A percentile compares a stretch with the other conserved stretches of the same genome.
Conservation (phyloP, 352 stramenopile genomes). For the Hyaloperonospora arabidopsidis region DNA sequence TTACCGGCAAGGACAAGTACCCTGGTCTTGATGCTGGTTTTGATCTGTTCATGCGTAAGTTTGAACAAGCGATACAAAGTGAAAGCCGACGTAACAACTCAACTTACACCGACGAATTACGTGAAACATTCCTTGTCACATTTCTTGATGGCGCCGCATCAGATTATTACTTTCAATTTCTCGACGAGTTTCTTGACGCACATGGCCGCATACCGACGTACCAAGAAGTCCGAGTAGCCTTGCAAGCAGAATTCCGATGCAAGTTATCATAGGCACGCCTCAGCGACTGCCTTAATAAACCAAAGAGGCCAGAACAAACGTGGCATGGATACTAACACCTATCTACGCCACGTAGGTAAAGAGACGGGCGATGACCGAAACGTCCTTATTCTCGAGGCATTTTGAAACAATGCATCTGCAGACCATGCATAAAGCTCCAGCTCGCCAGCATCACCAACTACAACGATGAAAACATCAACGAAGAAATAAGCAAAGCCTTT, state of each 20-base stretch:
- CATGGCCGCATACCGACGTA: too few relatives aligned
- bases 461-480: too few relatives aligned
- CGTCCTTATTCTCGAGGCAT: not conserved
- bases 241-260: not conserved
- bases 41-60: not conserved
- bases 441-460: not conserved
- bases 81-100: too few relatives aligned
- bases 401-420: not conserved
- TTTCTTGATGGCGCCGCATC: too few relatives aligned
- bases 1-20: not conserved
- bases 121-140: too few relatives aligned
- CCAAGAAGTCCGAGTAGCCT: not conserved
- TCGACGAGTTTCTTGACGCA: too few relatives aligned
- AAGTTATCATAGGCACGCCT: not conserved
- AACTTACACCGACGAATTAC: too few relatives aligned
- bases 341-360: too few relatives aligned
- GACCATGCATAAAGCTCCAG: not conserved
- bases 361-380: too few relatives aligned
- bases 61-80: too few relatives aligned
- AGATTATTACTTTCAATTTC: too few relatives aligned
- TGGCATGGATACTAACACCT: not conserved
- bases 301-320: not conserved
- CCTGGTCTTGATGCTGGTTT: not conserved
- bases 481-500: not conserved
- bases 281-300: not conserved